Evolutionary conservation across 371 early-diverging fungal species (phyloP).

Genomic region (Actinomortierella ambigua): DNA sequence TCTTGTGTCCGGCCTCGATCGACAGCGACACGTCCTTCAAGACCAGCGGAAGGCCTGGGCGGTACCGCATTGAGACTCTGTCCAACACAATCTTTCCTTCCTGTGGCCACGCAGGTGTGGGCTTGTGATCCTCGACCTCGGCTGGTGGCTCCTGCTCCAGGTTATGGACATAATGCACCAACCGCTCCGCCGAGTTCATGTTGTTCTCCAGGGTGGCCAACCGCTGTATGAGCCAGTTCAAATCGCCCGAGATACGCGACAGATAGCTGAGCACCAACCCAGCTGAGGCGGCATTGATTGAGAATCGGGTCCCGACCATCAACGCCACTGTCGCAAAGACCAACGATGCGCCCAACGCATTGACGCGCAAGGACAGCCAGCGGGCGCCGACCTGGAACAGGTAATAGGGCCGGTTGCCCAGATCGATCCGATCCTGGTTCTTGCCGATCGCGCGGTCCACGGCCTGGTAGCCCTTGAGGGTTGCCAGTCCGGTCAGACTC

Average conservation of each 20-base stretch:
- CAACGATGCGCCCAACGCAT: slow-evolving; percentile 1
- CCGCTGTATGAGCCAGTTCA: slow-evolving; percentile 4
- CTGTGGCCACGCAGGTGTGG: slow-evolving; percentile 18
- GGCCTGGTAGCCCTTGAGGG: slow-evolving; percentile 57
- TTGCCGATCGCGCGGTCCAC: slow-evolving; percentile 14
- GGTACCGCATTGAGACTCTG: slow-evolving; percentile 36
- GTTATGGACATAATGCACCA: slow-evolving; percentile 51
- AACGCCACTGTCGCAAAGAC: slow-evolving; percentile 38
- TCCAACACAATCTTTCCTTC: slow-evolving; percentile 23
- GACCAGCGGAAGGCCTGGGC: slow-evolving; percentile 27
- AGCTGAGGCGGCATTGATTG: slow-evolving; percentile 2
- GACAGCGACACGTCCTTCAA: slow-evolving; percentile 60
- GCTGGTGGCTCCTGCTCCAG: slow-evolving; percentile 27
- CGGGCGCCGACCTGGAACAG: slow-evolving; percentile 61
- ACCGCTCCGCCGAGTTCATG: slow-evolving; percentile 69
- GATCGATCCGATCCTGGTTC: slow-evolving; percentile 50
- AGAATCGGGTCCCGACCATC: slow-evolving; percentile 5
- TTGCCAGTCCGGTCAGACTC: slow-evolving; percentile 55
- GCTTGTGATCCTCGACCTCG: slow-evolving; percentile 23
- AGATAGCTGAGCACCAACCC: slow-evolving; percentile 6
- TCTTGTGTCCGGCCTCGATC: slow-evolving; percentile 72
- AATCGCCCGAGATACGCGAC: slow-evolving; percentile 1
- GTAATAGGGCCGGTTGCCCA: slow-evolving; percentile 64
- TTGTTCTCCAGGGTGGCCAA: slow-evolving; percentile 51
- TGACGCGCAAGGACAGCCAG: slow-evolving; percentile 67